Conservation (phyloP, 306 rosid genomes). For the Medicago truncatula region MtrunA17r5.0-ANR NC_053049.1:4076501-4077000, state of each 20-base stretch:
- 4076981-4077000: neutral
- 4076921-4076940: neutral
- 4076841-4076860: neutral
- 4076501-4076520: too few relatives aligned
- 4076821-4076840: neutral
- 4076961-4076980: too few relatives aligned
- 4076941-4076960: neutral
- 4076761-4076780: slow-evolving; percentile 98
- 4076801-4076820: slow-evolving; percentile 46
- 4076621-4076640: too few relatives aligned
- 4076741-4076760: slow-evolving; percentile 92
- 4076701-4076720: slow-evolving; percentile 91
- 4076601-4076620: too few relatives aligned
- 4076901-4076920: neutral
- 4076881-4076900: neutral
- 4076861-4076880: slow-evolving; percentile 28
- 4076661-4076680: slow-evolving; percentile 1
- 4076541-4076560: too few relatives aligned
- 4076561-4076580: too few relatives aligned
- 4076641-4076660: neutral
- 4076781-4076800: slow-evolving; percentile 92
- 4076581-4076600: too few relatives aligned
- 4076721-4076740: slow-evolving; percentile 98
- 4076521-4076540: too few relatives aligned
- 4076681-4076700: slow-evolving; percentile 71